Conservation (phyloP, 2,329 filamentous ascomycete species). For the Alternaria brassicae region DNA sequence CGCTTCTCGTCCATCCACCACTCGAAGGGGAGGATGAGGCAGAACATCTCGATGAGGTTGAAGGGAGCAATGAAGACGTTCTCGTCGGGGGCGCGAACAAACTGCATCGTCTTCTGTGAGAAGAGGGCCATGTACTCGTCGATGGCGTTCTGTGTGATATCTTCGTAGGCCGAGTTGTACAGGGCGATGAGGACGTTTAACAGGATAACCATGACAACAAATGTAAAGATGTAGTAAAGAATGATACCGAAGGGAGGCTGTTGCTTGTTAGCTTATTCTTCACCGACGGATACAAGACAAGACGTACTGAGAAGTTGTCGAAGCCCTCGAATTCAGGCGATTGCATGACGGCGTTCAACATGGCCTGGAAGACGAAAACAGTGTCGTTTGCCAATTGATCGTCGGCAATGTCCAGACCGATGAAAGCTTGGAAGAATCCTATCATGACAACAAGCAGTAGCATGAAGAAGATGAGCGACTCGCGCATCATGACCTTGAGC, state of each 20-base stretch:
- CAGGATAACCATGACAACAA: constrained; percentile 93
- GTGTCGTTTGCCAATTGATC: constrained; percentile 69
- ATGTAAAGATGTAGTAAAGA: constrained; percentile 97
- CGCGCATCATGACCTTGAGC: constrained; percentile 72
- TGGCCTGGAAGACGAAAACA: constrained; percentile 76
- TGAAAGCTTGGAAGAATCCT: constrained; percentile 90
- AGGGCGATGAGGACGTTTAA: constrained; percentile 97
- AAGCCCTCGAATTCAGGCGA: constrained; percentile 90
- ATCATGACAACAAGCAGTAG: constrained; percentile 82
- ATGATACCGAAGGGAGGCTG: constrained; percentile 87
- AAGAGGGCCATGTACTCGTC: constrained; percentile 97
- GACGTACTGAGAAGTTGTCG: constrained; percentile 74
- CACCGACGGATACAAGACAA: neutral
- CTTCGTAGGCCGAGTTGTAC: constrained; percentile 95
- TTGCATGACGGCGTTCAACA: constrained; percentile 91
- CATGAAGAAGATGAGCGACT: constrained; percentile 93
- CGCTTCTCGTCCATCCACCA: constrained; percentile 85
- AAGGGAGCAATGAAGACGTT: constrained; percentile 98
- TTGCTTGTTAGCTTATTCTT: constrained; percentile 9
- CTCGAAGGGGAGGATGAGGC: constrained; percentile 80
- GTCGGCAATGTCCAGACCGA: constrained; percentile 86
- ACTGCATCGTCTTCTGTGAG: constrained; percentile 93
- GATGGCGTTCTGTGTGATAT: constrained; percentile 89
- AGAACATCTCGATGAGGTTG: constrained; percentile 88
- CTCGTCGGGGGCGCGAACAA: constrained; percentile 94